These are phyloP conservation scores for Fusarium nematophilum DNA, from an alignment of 2,329 filamentous ascomycete genomes.

Conservation along the genomic window DNA sequence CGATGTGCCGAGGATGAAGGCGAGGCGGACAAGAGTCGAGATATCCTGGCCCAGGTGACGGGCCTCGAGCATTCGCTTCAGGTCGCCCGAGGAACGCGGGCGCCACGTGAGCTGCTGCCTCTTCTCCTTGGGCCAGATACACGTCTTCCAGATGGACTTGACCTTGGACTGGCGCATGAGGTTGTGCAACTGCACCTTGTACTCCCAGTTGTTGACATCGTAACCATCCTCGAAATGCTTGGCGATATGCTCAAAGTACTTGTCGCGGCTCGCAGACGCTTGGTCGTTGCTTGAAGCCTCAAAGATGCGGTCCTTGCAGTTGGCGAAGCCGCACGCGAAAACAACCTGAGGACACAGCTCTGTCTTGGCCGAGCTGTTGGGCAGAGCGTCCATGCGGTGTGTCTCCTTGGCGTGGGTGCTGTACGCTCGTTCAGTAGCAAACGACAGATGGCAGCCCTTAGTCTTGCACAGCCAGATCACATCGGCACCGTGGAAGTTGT, in stretches of 20 bases:
- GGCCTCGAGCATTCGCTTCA: conserved; percentile 58
- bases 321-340: conserved; percentile 57
- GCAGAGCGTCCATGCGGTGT: conserved; percentile 55
- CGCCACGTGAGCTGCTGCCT: conserved; percentile 55
- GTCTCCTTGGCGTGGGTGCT: conserved; percentile 57
- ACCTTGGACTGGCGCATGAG: conserved; percentile 56
- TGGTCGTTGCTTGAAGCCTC: conserved; percentile 53
- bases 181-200: conserved; percentile 57
- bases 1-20: conserved; percentile 57
- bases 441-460: conserved; percentile 55
- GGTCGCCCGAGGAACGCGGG: conserved; percentile 54
- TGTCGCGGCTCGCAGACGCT: conserved; percentile 52
- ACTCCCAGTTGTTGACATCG: conserved; percentile 57
- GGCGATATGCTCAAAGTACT: conserved; percentile 60
- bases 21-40: conserved; percentile 55
- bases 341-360: conserved; percentile 58
- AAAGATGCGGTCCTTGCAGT: conserved; percentile 57
- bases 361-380: conserved; percentile 54
- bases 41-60: conserved; percentile 56
- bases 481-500: conserved; percentile 59
- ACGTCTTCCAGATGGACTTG: conserved; percentile 58
- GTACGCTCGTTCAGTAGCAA: conserved; percentile 59
- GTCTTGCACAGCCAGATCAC: conserved; percentile 57
- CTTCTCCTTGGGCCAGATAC: conserved; percentile 59
- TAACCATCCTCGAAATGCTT: conserved; percentile 59